Percentiles rank a stretch among this genome's conserved stretches.
These are phyloP conservation scores for Amylostereum areolatum DNA, from an alignment of 1,284 basidiomycete genomes.

Conservation along the genomic window DNA sequence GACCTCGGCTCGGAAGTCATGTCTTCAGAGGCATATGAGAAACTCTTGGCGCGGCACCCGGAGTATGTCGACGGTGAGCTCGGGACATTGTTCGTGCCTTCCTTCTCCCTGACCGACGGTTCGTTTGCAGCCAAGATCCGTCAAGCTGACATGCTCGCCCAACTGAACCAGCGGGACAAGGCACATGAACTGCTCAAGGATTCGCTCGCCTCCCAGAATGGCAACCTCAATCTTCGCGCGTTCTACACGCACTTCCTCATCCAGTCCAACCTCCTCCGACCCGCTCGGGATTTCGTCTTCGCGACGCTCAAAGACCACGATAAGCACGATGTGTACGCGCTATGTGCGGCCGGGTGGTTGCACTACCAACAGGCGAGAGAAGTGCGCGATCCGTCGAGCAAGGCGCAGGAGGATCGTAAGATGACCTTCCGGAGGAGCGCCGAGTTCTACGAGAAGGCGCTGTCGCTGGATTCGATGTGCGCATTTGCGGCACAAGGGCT, in stretches of 20 bases:
- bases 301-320: constrained; percentile 79
- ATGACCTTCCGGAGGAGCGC: constrained; percentile 76
- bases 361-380: constrained; percentile 83
- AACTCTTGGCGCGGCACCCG: constrained; percentile 78
- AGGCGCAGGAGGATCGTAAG: constrained; percentile 65
- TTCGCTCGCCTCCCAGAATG: constrained; percentile 64
- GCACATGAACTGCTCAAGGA: constrained; percentile 88
- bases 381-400: constrained; percentile 49
- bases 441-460: constrained; percentile 87
- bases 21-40: constrained; percentile 81
- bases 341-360: constrained; percentile 84
- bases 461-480: constrained; percentile 76
- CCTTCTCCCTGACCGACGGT: background rate
- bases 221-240: constrained; percentile 76
- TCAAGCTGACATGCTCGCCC: constrained; percentile 72
- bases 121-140: constrained; percentile 75
- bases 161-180: constrained; percentile 65
- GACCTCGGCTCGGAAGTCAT: constrained; percentile 65
- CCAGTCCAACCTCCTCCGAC: constrained; percentile 61
- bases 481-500: constrained; percentile 90
- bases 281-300: constrained; percentile 82
- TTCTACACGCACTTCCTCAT: constrained; percentile 88
- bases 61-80: constrained; percentile 89
- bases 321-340: constrained; percentile 83
- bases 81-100: background rate